phyloP scores from a whole-genome alignment of 129 eudicot species.

The Lonicera japonica region DNA sequence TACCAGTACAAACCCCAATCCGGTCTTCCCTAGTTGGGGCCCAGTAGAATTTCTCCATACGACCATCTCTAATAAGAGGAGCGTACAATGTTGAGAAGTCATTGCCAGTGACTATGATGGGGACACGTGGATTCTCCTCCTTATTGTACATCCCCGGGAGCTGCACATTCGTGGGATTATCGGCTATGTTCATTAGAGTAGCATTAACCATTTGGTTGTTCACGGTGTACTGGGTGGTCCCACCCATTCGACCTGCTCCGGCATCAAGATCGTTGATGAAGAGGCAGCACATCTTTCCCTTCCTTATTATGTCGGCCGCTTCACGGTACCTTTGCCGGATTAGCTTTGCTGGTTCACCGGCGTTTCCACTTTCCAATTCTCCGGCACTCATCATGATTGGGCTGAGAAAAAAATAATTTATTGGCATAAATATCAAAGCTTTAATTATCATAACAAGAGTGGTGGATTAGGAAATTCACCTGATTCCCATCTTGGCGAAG shows the following conservation, averaged over 20 bases:
- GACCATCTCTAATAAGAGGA: constrained; percentile 97
- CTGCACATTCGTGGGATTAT: constrained; percentile 91
- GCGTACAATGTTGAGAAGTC: constrained; percentile 94
- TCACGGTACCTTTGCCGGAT: constrained; percentile 96
- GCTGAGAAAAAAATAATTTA: constrained; percentile 22
- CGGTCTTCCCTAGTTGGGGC: constrained; percentile 97
- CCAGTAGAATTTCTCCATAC: constrained; percentile 99
- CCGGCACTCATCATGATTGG: constrained; percentile 99
- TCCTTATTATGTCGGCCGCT: constrained; percentile 78
- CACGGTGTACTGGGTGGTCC: constrained; percentile 97
- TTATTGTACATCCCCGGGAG: constrained; percentile 99
- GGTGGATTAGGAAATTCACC: constrained; percentile 35
- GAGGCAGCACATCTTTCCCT: constrained; percentile 88
- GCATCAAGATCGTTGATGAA: constrained; percentile 99
- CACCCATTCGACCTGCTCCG: constrained; percentile 97
- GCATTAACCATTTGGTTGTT: constrained; percentile 99
- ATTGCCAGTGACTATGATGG: constrained; percentile 90
- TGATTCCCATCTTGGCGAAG: constrained; percentile 96
- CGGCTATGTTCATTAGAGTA: constrained; percentile 98
- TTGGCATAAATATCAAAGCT: not conserved
- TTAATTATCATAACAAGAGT: not conserved
- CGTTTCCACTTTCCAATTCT: constrained; percentile 94
- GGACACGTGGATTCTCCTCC: constrained; percentile 86
- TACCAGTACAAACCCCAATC: constrained; percentile 82
- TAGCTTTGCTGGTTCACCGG: constrained; percentile 95